Evolutionary conservation across 2,329 filamentous ascomycete genomes (phyloP).

Genomic region (Dactylellina drechsleri): DNA sequence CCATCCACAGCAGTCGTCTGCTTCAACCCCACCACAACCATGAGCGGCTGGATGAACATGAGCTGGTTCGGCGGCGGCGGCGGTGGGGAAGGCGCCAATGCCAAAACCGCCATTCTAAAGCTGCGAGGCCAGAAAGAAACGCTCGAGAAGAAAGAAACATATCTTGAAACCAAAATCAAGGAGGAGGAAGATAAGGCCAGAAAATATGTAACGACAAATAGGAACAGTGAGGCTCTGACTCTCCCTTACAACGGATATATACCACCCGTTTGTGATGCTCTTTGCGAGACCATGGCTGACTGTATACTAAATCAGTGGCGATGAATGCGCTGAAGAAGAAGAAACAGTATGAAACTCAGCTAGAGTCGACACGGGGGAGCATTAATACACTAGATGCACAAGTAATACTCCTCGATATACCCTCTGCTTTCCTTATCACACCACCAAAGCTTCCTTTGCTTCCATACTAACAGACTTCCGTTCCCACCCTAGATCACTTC

Average conservation of each 20-base stretch:
- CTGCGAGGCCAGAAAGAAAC: slow-evolving; percentile 92
- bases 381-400: slow-evolving; percentile 93
- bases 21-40: slow-evolving; percentile 22
- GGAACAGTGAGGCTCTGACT: slow-evolving; percentile 73
- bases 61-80: slow-evolving; percentile 76
- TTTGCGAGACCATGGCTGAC: neutral
- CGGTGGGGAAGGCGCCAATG: slow-evolving; percentile 84
- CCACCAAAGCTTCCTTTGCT: neutral
- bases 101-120: slow-evolving; percentile 94
- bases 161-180: slow-evolving; percentile 89
- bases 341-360: slow-evolving; percentile 89
- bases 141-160: slow-evolving; percentile 94
- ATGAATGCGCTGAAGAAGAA: slow-evolving; percentile 91
- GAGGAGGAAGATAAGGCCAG: slow-evolving; percentile 89
- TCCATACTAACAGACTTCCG: slow-evolving; percentile 3
- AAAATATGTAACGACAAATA: slow-evolving; percentile 89
- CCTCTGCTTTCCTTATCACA: neutral
- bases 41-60: slow-evolving; percentile 36
- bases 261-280: neutral
- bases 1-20: slow-evolving; percentile 2
- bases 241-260: neutral
- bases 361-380: slow-evolving; percentile 89
- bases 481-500: slow-evolving; percentile 74
- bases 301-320: slow-evolving; percentile 71
- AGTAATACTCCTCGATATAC: slow-evolving; percentile 45